phyloP scores from a whole-genome alignment of 345 rosid genomes.

The Kandelia obovata region DNA sequence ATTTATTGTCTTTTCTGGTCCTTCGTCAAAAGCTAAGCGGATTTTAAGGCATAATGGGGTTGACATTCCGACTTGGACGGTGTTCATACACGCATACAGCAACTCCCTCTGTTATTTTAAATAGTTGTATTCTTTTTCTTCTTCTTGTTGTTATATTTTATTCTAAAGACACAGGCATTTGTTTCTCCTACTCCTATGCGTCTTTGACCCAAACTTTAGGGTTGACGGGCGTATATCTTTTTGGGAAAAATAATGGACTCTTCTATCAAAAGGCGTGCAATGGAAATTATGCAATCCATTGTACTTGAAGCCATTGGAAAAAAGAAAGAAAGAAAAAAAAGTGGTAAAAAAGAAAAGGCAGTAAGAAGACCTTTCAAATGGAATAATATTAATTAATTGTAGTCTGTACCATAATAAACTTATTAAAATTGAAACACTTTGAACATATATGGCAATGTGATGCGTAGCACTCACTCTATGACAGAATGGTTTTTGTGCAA shows the following conservation, averaged over 20 bases:
- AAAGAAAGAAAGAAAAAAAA: neutral
- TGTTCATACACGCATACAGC: slow-evolving; percentile 6
- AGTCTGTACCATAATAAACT: too few relatives aligned
- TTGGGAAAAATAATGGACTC: neutral
- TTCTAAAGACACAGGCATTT: neutral
- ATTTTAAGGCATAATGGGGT: slow-evolving; percentile 22
- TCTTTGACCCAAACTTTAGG: slow-evolving; percentile 3
- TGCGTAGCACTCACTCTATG: too few relatives aligned
- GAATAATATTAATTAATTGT: too few relatives aligned
- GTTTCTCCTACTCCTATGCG: neutral
- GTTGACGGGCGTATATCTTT: neutral
- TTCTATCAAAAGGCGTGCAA: neutral
- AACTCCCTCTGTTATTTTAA: neutral
- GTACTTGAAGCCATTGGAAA: slow-evolving; percentile 16
- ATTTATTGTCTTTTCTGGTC: slow-evolving; percentile 2
- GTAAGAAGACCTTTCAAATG: neutral
- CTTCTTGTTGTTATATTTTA: neutral
- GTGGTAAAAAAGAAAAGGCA: neutral
- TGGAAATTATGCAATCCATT: slow-evolving; percentile 19
- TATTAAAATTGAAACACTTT: too few relatives aligned
- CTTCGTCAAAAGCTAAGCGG: slow-evolving; percentile 26
- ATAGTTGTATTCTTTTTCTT: neutral
- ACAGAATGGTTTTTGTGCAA: too few relatives aligned
- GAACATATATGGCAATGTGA: too few relatives aligned
- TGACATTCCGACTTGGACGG: slow-evolving; percentile 15